Base-by-base conservation (phyloP, 2,329 filamentous ascomycete genomes). In the Macrophomina phaseolina region DNA sequence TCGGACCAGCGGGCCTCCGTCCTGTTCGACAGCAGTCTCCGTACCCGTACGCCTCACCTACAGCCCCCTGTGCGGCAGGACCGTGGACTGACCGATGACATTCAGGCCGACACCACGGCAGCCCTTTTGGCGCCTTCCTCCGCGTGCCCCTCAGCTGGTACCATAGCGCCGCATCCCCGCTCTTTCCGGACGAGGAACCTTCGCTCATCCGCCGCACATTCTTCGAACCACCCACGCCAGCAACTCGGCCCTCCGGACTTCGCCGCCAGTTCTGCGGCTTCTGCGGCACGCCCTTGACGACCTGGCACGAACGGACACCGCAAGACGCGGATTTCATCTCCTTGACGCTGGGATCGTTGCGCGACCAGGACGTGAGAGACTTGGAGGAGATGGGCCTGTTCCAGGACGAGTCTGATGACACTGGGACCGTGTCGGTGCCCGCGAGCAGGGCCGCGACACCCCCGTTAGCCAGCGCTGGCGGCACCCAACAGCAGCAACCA, bases 191-290 rank as follows among this genome's bases (percentile, higher is more conserved):
- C 78, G 94, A 97, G 81, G 79, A 78, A 6, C 81, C 79, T 64
- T 68, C 71, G 49, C 78, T 75, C 65, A 83, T 84, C 72, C 81
- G 80, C 64, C 79, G 80, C 60, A 81, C 78, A 51, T 84, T 81
- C 71, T 69, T 76, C 66, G 55, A 68, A 28, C 67, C 67, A 30
- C 23, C 18, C 49, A 23, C 38, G 82, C 71, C 85, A 86, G 63
- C 83, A 84, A 62, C 53, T 5, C 36, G 45, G 45, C 64, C 40
- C 9, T 12, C 55, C 28, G 16, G 42, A 18, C n/a, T 60, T 12
- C 88, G 90, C 75, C 88, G 92, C 60, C 87, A 93, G 71, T 97
- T 97, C 79, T 97, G 94, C 79, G 94, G 94, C 30, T 96, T 91
- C 81, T 97, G 94, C 77, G 94, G 94, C 63, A 97, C 93, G 0